These are phyloP conservation scores for Cyberlindnera mississippiensis DNA, from an alignment of 805 yeast genomes.

Conservation along the genomic window DNA sequence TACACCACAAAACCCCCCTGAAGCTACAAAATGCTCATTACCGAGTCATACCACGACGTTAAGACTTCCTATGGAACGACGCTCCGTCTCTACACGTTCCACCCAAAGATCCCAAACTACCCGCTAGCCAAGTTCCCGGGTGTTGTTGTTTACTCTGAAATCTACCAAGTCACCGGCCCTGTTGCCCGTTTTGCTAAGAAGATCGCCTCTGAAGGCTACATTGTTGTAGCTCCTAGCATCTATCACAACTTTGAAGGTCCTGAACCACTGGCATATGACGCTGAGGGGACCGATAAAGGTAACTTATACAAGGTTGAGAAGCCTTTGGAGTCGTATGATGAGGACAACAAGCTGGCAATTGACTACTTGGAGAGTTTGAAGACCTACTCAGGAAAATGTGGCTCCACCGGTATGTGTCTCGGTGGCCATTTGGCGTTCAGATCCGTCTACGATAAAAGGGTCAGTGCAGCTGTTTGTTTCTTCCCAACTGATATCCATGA, in stretches of 20 bases:
- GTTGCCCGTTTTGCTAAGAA: constrained; percentile 73
- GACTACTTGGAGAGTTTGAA: constrained; percentile 54
- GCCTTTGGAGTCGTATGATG: constrained; percentile 70
- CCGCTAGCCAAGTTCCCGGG: constrained; percentile 82
- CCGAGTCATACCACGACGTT: constrained; percentile 62
- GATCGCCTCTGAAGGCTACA: constrained; percentile 76
- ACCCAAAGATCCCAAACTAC: constrained; percentile 66
- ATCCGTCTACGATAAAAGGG: constrained; percentile 60
- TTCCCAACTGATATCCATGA: constrained; percentile 79
- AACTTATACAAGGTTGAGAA: constrained; percentile 63
- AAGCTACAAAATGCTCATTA: constrained; percentile 51
- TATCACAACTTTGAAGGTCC: constrained; percentile 69
- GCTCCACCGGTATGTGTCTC: constrained; percentile 84
- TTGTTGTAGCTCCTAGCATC: constrained; percentile 75
- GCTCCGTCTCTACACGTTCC: constrained; percentile 60
- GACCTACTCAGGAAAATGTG: constrained; percentile 69
- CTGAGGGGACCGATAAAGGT: constrained; percentile 71
- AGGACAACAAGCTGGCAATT: constrained; percentile 60
- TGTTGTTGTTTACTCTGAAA: constrained; percentile 73
- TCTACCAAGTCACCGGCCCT: constrained; percentile 81
- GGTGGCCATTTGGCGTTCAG: constrained; percentile 82
- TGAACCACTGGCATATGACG: constrained; percentile 66
- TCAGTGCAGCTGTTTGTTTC: constrained; percentile 67
- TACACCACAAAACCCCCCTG: neutral
- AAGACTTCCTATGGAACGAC: constrained; percentile 62